phyloP scores from a whole-genome alignment of 805 yeast species.

The Ogataea corticis region DNA sequence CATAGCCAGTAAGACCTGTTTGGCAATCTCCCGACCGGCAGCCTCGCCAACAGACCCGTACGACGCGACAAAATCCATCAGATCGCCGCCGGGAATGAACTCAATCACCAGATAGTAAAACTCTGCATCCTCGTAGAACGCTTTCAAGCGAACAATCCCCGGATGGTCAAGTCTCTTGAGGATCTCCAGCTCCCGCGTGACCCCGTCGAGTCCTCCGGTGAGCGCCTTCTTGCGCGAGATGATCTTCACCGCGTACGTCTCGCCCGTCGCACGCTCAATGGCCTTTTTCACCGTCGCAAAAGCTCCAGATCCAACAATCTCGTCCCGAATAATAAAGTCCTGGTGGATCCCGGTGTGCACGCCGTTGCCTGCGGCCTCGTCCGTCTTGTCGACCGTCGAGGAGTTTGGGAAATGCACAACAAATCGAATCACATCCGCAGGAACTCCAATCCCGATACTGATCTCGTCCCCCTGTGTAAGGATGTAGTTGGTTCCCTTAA shows the following conservation, averaged over 20 bases:
- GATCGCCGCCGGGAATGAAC: slow-evolving; percentile 92
- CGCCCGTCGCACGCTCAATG: slow-evolving; percentile 80
- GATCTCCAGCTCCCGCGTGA: slow-evolving; percentile 81
- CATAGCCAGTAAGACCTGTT: slow-evolving; percentile 82
- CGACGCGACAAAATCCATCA: slow-evolving; percentile 95
- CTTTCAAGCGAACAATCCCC: slow-evolving; percentile 78
- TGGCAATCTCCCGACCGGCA: slow-evolving; percentile 82
- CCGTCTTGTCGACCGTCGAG: slow-evolving; percentile 20
- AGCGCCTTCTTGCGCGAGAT: slow-evolving; percentile 78
- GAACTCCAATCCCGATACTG: slow-evolving; percentile 83
- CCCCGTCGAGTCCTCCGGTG: slow-evolving; percentile 77
- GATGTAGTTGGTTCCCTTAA: slow-evolving; percentile 76
- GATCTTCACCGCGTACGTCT: slow-evolving; percentile 86
- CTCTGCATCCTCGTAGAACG: slow-evolving; percentile 80
- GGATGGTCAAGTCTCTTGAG: slow-evolving; percentile 78
- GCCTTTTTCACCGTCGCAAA: slow-evolving; percentile 95
- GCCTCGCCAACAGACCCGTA: slow-evolving; percentile 91
- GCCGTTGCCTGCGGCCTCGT: slow-evolving; percentile 20
- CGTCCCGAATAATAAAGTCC: slow-evolving; percentile 75
- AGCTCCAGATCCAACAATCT: slow-evolving; percentile 96
- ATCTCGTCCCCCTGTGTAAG: slow-evolving; percentile 92
- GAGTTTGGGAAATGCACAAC: slow-evolving; percentile 48
- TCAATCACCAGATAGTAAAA: slow-evolving; percentile 92
- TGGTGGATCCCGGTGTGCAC: slow-evolving; percentile 29
- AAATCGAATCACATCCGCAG: slow-evolving; percentile 60